Evolutionary conservation across 352 stramenopile genomes (phyloP), one percentile per base, ranked within the genome.

Genomic region (Lagenidium sp.): DNA sequence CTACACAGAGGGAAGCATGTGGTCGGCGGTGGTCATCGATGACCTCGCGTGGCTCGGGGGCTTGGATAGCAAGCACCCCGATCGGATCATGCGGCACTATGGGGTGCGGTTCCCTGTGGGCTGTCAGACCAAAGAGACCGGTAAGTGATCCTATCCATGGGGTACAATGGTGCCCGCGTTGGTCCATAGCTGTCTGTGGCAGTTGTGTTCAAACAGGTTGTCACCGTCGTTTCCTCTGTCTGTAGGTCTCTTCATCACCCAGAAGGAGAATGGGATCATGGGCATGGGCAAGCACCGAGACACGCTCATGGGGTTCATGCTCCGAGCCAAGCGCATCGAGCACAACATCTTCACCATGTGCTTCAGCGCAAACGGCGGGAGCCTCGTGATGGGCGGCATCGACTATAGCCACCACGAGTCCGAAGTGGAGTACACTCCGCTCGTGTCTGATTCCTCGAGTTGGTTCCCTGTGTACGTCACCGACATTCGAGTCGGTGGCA

Each of bases 261-360:
- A 95, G 39, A 82, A 87, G 24, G 81, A 88, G 51, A 92, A 95
- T 47, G 84, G 84, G 2, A 95, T 95, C 47, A 95, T 95, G 78
- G 84, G 84, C 4, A 60, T 95, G 23, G 78, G 78, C 2, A 74
- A 73, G 6, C 60, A 87, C 41, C 53, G 55, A 13, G 55, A 65
- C 8, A 92, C 79, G 1, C 47, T 94, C 26, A 58, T 93, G 54
- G 61, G 77, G 16, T 70, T 87, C 41, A 72, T 95, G 61, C 46
- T 90, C 19, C 50, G 48, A 29, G 65, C 66, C 16, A 67, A 70
- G 7, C 63, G 65, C 6, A 22, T 88, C 24, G 55, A 67, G 19
- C 63, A 83, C 12, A 64, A 88, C 28, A 43, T 86, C 21, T 95
- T 95, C 44, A 74, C 81, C 28, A 57, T 95, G 26, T 95, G 84